Evolutionary conservation across 768 basidiomycete genomes (phyloP).

Genomic region (Hortiboletus flavorubellus): DNA sequence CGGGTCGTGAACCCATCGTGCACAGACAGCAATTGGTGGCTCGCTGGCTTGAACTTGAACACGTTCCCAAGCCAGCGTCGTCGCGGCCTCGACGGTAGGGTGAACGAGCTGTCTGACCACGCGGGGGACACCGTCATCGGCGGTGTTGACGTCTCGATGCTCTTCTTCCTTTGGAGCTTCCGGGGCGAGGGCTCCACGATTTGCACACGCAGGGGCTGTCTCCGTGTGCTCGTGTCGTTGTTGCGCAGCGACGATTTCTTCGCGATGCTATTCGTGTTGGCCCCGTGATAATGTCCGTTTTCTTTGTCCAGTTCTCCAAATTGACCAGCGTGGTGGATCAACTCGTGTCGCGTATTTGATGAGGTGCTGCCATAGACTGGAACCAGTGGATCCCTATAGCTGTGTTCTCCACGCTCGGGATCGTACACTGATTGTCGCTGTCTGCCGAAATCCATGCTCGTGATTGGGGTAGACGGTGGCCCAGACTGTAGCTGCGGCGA

Average conservation of each 20-base stretch:
- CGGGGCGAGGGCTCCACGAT: constrained; percentile 48
- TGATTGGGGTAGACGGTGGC: constrained; percentile 11
- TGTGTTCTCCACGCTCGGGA: background rate
- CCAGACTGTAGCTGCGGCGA: constrained; percentile 15
- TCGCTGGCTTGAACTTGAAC: constrained; percentile 78
- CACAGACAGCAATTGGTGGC: constrained; percentile 54
- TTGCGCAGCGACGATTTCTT: constrained; percentile 47
- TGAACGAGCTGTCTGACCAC: constrained; percentile 46
- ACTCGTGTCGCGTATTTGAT: constrained; percentile 2
- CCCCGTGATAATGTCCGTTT: constrained; percentile 34
- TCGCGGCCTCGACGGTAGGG: constrained; percentile 43
- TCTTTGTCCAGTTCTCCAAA: constrained; percentile 53
- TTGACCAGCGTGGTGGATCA: constrained; percentile 1
- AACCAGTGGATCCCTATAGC: constrained; percentile 39
- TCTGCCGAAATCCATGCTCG: constrained; percentile 21
- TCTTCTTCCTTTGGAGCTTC: constrained; percentile 35
- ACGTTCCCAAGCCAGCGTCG: constrained; percentile 85
- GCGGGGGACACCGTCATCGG: constrained; percentile 33
- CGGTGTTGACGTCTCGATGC: constrained; percentile 17
- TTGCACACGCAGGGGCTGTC: constrained; percentile 38
- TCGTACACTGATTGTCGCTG: constrained; percentile 11
- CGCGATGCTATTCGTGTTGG: constrained; percentile 18
- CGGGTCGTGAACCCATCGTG: constrained; percentile 62
- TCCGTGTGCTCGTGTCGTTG: constrained; percentile 16
- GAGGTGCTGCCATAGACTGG: constrained; percentile 9